These are phyloP conservation scores for Kwoniella sp. DNA, from an alignment of 768 basidiomycete species.

Conservation along the genomic window DNA sequence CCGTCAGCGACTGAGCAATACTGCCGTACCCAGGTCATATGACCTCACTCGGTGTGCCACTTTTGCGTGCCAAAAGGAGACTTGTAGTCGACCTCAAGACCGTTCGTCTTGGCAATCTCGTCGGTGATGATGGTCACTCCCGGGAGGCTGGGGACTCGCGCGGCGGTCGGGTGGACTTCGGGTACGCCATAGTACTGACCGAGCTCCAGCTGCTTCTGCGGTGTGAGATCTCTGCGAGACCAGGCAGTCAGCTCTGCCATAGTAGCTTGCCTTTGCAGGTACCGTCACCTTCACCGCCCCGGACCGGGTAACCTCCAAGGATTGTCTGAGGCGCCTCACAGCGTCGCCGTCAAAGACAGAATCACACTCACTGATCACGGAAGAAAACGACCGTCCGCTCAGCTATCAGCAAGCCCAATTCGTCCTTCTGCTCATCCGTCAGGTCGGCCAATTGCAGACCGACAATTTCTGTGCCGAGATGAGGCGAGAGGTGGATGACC, in stretches of 20 bases:
- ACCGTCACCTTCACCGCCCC: no score
- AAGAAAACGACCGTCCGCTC: conserved; percentile 62
- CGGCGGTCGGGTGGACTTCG: conserved; percentile 63
- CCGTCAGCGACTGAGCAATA: not conserved
- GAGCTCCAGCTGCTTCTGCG: conserved; percentile 68
- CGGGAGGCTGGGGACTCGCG: conserved; percentile 34
- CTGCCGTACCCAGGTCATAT: not conserved
- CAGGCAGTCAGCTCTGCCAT: no score
- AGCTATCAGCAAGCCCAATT: conserved; percentile 68
- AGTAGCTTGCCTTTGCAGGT: no score
- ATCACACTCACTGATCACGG: conserved; percentile 54
- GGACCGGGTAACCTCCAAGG: no score
- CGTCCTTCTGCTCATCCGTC: conserved; percentile 66
- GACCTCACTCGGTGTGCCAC: conserved; percentile 23
- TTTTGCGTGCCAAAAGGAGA: conserved; percentile 53
- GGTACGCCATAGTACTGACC: conserved; percentile 68
- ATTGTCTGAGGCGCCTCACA: no score
- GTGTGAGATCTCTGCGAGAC: conserved; percentile 64
- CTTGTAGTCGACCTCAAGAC: conserved; percentile 62
- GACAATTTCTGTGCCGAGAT: conserved; percentile 56
- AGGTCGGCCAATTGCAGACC: conserved; percentile 70
- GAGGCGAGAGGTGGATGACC: conserved; percentile 64
- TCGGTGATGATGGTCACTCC: conserved; percentile 28
- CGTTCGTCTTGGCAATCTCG: conserved; percentile 12
- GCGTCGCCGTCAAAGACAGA: no score